phyloP scores from a whole-genome alignment of 345 rosid species.

The Aquilaria malaccensis region DNA sequence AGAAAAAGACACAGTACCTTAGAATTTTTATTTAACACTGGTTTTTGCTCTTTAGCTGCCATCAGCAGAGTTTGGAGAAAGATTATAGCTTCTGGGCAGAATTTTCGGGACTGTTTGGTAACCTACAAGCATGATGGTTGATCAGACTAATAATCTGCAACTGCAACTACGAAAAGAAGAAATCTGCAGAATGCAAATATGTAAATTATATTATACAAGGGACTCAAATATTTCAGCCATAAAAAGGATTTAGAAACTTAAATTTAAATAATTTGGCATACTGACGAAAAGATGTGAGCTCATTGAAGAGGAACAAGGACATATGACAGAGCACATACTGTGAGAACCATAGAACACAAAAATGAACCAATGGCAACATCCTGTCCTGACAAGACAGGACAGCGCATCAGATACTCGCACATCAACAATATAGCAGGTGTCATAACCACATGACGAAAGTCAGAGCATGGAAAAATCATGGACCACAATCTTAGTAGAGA shows the following conservation, averaged over 20 bases:
- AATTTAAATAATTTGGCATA: not conserved
- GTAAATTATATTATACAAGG: too few species aligned
- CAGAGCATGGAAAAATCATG: slow-evolving; percentile 90
- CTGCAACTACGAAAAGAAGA: too few species aligned
- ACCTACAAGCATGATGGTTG: slow-evolving; percentile 29
- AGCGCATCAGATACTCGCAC: slow-evolving; percentile 94
- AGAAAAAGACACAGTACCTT: slow-evolving; percentile 36
- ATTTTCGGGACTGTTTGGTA: slow-evolving; percentile 61
- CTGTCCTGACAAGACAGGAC: slow-evolving; percentile 69
- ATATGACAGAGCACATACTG: slow-evolving; percentile 35
- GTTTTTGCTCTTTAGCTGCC: slow-evolving; percentile 47
- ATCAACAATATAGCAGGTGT: slow-evolving; percentile 77
- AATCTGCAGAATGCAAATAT: too few species aligned
- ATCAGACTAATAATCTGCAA: too few species aligned
- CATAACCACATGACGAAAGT: slow-evolving; percentile 89
- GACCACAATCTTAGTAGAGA: slow-evolving; percentile 90
- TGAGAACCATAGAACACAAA: slow-evolving; percentile 76
- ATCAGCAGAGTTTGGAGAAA: slow-evolving; percentile 56
- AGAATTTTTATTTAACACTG: slow-evolving; percentile 37
- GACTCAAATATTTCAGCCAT: not conserved
- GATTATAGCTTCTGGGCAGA: slow-evolving; percentile 79
- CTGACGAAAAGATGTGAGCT: not conserved
- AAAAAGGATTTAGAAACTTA: not conserved
- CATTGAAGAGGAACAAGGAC: slow-evolving; percentile 1
- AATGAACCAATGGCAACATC: slow-evolving; percentile 84